Base-by-base conservation (phyloP, 306 rosid genomes). In the Lithocarpus polystachyus region DNA sequence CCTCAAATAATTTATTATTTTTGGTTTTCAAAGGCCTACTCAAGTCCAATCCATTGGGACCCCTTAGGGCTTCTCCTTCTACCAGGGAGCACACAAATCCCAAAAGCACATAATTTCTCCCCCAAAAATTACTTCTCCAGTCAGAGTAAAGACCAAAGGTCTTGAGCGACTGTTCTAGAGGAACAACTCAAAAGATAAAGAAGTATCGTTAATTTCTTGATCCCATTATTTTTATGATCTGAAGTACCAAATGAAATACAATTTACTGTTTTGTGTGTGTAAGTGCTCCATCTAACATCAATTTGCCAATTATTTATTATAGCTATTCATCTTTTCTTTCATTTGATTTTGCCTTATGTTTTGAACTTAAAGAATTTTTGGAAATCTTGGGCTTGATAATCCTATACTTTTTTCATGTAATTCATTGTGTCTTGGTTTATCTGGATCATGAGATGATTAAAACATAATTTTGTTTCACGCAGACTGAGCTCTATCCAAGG, bases 401-500 rank as follows among this genome's bases (percentile, higher is more conserved):
- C 70, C 73, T 45, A 19, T 76, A 43, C 35, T 71, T 68, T 80
- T 51, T 22, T 67, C 64, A 67, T 78, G 67, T 69, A 59, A 79
- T 62, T 65, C 74, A 73, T 53, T 24, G 75, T 35, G 73, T 75
- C 72, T 69, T 77, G 62, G 70, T 82, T 74, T 52, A 72, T 68
- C 29, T 64, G 72, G 77, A 56, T 20, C 73, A 75, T 62, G 48
- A 61, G 75, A 75, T 72, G 37, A 76, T 83, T 84, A 70, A 83
- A 55, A 43, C 81, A 57, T 55, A 53, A 56, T 62, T 73, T 73
- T 83, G 80, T 82, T 87, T 77, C 80, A 61, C 86, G 89, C 94
- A 94, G 98, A 92, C 78, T 83, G 94, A 89, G 77, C 89, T 89
- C 78, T 89, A 94, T 83, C 98, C 98, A 60, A 81, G 83, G 77